Percentiles rank a stretch among this genome's conserved stretches.
Evolutionary conservation across 345 rosid genomes (phyloP).

Genomic region (Turritis glabra): DNA sequence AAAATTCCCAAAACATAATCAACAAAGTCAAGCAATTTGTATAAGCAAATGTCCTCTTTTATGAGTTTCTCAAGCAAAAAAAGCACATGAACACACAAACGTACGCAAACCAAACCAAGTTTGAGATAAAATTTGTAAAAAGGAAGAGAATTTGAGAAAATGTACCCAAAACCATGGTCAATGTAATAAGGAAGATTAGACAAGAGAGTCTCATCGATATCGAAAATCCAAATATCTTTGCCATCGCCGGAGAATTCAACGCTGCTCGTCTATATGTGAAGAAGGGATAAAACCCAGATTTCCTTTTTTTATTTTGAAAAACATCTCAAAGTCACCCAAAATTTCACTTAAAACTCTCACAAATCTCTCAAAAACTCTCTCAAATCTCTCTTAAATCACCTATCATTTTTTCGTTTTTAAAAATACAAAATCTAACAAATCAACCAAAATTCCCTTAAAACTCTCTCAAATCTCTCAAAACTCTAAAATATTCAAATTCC

Average conservation of each 20-base stretch:
- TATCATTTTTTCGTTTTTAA: too few relatives aligned
- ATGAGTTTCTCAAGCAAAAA: neutral
- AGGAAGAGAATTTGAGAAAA: neutral
- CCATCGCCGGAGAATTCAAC: conserved; percentile 60
- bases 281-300: too few relatives aligned
- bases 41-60: neutral
- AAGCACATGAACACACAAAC: neutral
- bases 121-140: neutral
- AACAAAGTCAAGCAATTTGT: neutral
- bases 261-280: too few relatives aligned
- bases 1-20: conserved; percentile 24
- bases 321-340: too few relatives aligned
- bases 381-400: too few relatives aligned
- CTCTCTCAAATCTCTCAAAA: too few relatives aligned
- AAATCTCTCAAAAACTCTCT: too few relatives aligned
- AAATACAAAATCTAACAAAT: too few relatives aligned
- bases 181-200: conserved; percentile 89
- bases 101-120: neutral
- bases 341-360: too few relatives aligned
- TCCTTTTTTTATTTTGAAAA: too few relatives aligned
- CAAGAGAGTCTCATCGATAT: conserved; percentile 86
- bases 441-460: too few relatives aligned
- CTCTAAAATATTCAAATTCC: too few relatives aligned
- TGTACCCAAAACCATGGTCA: conserved; percentile 77
- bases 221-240: conserved; percentile 84